Conservation (phyloP, 1,284 basidiomycete genomes). For the Ustilago xerochloae region DNA sequence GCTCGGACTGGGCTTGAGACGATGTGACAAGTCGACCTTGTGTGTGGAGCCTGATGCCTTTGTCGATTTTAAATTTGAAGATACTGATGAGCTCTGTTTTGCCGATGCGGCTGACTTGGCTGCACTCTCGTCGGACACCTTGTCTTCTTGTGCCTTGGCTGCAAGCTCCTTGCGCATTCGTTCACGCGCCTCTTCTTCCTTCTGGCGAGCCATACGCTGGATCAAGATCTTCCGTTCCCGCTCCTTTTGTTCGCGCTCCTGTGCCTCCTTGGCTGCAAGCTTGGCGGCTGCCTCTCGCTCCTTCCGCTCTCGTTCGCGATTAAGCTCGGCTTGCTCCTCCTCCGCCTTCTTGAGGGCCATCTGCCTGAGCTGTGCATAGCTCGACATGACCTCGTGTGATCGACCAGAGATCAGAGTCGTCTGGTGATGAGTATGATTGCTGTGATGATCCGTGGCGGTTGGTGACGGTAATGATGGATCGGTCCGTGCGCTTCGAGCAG, state of each 20-base stretch:
- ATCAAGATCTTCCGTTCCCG: slow-evolving; percentile 43
- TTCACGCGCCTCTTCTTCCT: slow-evolving; percentile 41
- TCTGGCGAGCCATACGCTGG: slow-evolving; percentile 37
- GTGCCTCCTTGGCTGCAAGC: slow-evolving; percentile 34
- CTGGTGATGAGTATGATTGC: background rate
- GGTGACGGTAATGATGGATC: background rate
- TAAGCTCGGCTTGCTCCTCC: slow-evolving; percentile 33
- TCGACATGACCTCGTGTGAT: slow-evolving; percentile 23
- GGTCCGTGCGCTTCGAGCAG: slow-evolving; percentile 2
- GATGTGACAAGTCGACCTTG: slow-evolving; percentile 37
- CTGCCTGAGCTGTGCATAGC: slow-evolving; percentile 44
- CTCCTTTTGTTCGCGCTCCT: slow-evolving; percentile 39
- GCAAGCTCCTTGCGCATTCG: slow-evolving; percentile 35
- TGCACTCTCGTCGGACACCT: background rate
- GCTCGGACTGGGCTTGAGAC: slow-evolving; percentile 9
- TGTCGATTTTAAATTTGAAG: background rate
- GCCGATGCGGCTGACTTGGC: background rate
- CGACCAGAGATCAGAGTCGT: background rate
- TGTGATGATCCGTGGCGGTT: background rate
- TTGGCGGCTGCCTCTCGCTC: slow-evolving; percentile 41
- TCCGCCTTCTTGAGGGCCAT: slow-evolving; percentile 42
- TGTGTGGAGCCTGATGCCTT: slow-evolving; percentile 31
- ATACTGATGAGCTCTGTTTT: background rate
- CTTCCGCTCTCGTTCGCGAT: slow-evolving; percentile 27
- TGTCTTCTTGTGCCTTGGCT: slow-evolving; percentile 4